Conservation (phyloP, 176 grass and related monocot genomes). For the Eragrostis curvula region DNA sequence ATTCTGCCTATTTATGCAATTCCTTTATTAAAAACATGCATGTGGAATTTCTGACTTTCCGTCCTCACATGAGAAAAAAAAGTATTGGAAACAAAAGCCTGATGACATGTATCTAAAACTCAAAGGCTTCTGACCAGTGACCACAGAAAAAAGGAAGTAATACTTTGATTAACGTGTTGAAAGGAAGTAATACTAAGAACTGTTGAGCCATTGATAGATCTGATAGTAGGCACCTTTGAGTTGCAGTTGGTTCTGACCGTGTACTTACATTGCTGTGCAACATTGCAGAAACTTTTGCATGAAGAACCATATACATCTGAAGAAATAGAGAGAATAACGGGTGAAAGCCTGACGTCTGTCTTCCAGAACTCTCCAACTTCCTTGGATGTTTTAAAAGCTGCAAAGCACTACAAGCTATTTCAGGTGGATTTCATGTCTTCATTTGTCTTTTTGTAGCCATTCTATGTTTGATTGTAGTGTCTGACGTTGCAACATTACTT, state of each 20-base stretch:
- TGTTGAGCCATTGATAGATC: background rate
- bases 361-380: slow-evolving; percentile 82
- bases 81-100: background rate
- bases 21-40: background rate
- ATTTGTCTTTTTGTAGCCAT: background rate
- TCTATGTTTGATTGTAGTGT: background rate
- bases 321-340: slow-evolving; percentile 82
- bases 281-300: slow-evolving; percentile 65
- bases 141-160: too few species aligned
- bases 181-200: too few species aligned
- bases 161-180: too few species aligned
- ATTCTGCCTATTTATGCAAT: background rate
- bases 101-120: background rate
- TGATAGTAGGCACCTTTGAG: background rate
- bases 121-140: background rate
- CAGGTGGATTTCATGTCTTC: slow-evolving; percentile 56
- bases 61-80: background rate
- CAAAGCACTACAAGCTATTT: slow-evolving; percentile 90
- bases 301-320: slow-evolving; percentile 79
- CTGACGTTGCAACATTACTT: slow-evolving; percentile 6
- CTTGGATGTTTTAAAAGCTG: slow-evolving; percentile 81
- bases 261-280: slow-evolving; percentile 26
- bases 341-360: slow-evolving; percentile 60
- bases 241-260: background rate
- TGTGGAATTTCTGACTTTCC: background rate